Percentiles rank a stretch among this genome's conserved stretches.
These are phyloP conservation scores for Leishmania amazonensis DNA, from an alignment of 208 protist species.

Conservation along the genomic window DNA sequence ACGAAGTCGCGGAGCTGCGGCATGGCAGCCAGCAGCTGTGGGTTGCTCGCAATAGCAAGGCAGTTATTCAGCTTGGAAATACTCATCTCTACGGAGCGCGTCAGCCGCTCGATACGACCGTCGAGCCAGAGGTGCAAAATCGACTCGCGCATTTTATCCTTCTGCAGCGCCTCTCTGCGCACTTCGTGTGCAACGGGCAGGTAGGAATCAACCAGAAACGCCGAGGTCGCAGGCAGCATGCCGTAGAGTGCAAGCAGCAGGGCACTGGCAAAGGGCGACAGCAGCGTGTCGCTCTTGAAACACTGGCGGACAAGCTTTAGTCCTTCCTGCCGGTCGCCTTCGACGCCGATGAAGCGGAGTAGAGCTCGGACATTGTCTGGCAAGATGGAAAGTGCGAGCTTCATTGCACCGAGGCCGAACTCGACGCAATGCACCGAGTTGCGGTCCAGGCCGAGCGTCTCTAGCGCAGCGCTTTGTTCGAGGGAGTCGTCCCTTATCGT, in stretches of 20 bases:
- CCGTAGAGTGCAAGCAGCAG: conserved; percentile 49
- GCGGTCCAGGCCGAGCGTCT: conserved; percentile 45
- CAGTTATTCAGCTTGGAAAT: conserved; percentile 37
- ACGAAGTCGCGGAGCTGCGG: conserved; percentile 64
- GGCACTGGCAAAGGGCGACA: conserved; percentile 56
- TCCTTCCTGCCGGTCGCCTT: conserved; percentile 48
- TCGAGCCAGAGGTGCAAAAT: conserved; percentile 65
- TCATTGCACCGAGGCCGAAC: conserved; percentile 47
- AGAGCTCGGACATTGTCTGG: conserved; percentile 36
- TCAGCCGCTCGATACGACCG: conserved; percentile 50
- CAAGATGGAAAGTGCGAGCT: conserved; percentile 51
- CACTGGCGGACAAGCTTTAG: conserved; percentile 38
- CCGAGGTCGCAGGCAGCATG: conserved; percentile 41
- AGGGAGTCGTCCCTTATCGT: conserved; percentile 12
- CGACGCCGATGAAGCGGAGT: conserved; percentile 56
- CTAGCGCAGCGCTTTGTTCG: conserved; percentile 25
- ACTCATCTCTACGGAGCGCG: conserved; percentile 37
- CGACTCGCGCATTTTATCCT: conserved; percentile 34
- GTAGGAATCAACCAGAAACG: conserved; percentile 31
- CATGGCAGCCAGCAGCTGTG: conserved; percentile 48
- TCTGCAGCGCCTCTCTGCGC: conserved; percentile 22
- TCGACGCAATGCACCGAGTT: conserved; percentile 65
- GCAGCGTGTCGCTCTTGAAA: conserved; percentile 59
- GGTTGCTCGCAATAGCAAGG: conserved; percentile 32
- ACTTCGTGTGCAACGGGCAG: conserved; percentile 38